Percentiles rank a stretch among this genome's conserved stretches.
Conservation (phyloP, 2,329 filamentous ascomycete species). For the Beauveria sp. region DNA sequence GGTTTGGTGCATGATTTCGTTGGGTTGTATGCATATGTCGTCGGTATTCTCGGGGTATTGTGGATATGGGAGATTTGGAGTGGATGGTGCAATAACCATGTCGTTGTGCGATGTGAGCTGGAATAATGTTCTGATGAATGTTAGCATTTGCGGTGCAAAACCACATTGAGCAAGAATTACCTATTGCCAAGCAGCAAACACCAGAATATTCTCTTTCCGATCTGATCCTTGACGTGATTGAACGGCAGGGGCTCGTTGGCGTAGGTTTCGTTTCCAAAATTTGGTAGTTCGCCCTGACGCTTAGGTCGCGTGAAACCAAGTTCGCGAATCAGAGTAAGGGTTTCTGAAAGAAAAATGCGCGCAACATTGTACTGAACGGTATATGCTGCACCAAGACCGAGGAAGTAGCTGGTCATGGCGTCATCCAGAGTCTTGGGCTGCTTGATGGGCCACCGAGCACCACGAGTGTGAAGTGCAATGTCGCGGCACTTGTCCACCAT, state of each 20-base stretch:
- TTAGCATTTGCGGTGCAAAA: neutral
- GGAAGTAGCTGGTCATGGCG: slow-evolving; percentile 68
- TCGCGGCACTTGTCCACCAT: slow-evolving; percentile 65
- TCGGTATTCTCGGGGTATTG: slow-evolving; percentile 76
- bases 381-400: slow-evolving; percentile 60
- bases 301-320: slow-evolving; percentile 56
- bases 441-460: slow-evolving; percentile 42
- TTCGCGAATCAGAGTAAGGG: slow-evolving; percentile 59
- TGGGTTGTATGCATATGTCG: slow-evolving; percentile 69
- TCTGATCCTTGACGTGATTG: slow-evolving; percentile 65
- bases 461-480: slow-evolving; percentile 60
- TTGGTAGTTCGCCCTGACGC: slow-evolving; percentile 30
- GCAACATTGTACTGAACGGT: slow-evolving; percentile 60
- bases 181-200: slow-evolving; percentile 67
- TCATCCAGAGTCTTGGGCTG: slow-evolving; percentile 43
- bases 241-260: slow-evolving; percentile 40
- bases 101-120: slow-evolving; percentile 67
- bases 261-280: slow-evolving; percentile 32
- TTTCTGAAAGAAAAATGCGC: slow-evolving; percentile 65
- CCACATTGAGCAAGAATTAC: slow-evolving; percentile 29
- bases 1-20: slow-evolving; percentile 64
- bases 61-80: slow-evolving; percentile 67
- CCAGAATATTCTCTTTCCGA: slow-evolving; percentile 78
- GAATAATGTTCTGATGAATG: slow-evolving; percentile 54
- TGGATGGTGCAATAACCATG: slow-evolving; percentile 68